Evolutionary conservation across 2,329 filamentous ascomycete species (phyloP).

Genomic region (Chaetomiaceae sp.): DNA sequence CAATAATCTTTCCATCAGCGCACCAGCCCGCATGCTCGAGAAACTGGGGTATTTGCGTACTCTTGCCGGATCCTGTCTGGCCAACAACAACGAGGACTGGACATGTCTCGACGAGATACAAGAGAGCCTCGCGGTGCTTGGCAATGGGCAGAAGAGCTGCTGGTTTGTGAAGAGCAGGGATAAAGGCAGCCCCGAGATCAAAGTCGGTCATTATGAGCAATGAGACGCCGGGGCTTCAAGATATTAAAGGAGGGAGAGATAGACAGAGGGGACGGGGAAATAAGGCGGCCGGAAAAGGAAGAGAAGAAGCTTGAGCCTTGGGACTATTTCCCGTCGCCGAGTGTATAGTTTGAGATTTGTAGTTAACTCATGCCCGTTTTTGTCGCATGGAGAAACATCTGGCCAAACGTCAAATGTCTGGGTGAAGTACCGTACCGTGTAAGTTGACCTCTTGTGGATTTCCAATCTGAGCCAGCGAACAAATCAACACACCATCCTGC

Average conservation of each 20-base stretch:
- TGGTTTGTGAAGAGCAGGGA: conserved; percentile 83
- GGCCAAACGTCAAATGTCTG: too few relatives aligned
- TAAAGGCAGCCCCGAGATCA: conserved; percentile 55
- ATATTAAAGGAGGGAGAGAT: not conserved
- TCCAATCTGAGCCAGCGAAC: too few relatives aligned
- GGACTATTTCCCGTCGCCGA: too few relatives aligned
- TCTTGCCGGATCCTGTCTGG: conserved; percentile 93
- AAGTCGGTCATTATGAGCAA: conserved; percentile 48
- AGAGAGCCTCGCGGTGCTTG: conserved; percentile 69
- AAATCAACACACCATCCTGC: too few relatives aligned
- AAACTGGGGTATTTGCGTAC: conserved; percentile 91
- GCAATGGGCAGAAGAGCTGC: conserved; percentile 80
- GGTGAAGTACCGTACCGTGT: too few relatives aligned
- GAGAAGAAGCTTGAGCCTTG: too few relatives aligned
- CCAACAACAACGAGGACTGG: conserved; percentile 86
- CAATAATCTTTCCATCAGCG: conserved; percentile 73
- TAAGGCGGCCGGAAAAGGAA: too few relatives aligned
- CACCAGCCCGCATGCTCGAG: conserved; percentile 88
- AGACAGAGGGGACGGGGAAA: too few relatives aligned
- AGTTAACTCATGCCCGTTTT: too few relatives aligned
- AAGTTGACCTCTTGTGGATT: too few relatives aligned
- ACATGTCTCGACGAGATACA: conserved; percentile 81
- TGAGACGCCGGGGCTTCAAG: not conserved
- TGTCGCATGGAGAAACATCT: too few relatives aligned
- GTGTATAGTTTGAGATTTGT: too few relatives aligned